Percentiles rank a stretch among this genome's conserved stretches.
These are phyloP conservation scores for Quillaja saponaria DNA, from an alignment of 306 rosid genomes.

Conservation along the genomic window DNA sequence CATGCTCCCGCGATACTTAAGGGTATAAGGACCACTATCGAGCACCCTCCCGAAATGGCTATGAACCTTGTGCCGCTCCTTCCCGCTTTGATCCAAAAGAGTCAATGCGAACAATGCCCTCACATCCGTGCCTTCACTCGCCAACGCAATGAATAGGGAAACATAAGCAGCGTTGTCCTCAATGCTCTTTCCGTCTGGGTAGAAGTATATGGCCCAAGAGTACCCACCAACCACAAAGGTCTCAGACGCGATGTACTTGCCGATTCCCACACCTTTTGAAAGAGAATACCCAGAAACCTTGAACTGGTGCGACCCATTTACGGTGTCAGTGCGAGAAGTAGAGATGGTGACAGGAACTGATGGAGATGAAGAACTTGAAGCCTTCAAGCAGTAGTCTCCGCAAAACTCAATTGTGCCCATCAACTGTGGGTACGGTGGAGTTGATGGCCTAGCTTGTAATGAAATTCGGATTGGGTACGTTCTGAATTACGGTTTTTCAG, in stretches of 20 bases:
- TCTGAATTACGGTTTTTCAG: conserved; percentile 1
- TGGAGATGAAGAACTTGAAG: conserved; percentile 8
- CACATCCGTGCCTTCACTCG: conserved; percentile 61
- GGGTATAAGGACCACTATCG: conserved; percentile 65
- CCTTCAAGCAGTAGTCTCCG: conserved; percentile 26
- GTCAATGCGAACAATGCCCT: conserved; percentile 62
- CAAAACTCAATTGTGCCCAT: conserved; percentile 53
- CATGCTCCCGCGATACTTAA: conserved; percentile 69
- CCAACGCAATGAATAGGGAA: conserved; percentile 60
- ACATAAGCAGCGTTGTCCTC: conserved; percentile 57
- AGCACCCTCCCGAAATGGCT: conserved; percentile 57
- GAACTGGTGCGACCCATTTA: conserved; percentile 54
- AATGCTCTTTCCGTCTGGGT: conserved; percentile 62
- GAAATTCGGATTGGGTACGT: not conserved
- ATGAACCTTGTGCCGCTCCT: conserved; percentile 59
- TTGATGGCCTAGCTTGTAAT: not conserved
- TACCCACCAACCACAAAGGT: conserved; percentile 59
- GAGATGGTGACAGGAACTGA: conserved; percentile 35
- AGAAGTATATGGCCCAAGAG: conserved; percentile 64
- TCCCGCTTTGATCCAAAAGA: conserved; percentile 60
- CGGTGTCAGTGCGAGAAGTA: conserved; percentile 51
- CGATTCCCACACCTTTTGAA: conserved; percentile 58
- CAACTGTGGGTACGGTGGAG: conserved; percentile 19
- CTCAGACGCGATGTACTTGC: conserved; percentile 57
- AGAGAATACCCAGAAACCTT: conserved; percentile 57